Evolutionary conservation across 2,329 filamentous ascomycete genomes (phyloP).

Genomic region (Neodidymelliopsis sp.): DNA sequence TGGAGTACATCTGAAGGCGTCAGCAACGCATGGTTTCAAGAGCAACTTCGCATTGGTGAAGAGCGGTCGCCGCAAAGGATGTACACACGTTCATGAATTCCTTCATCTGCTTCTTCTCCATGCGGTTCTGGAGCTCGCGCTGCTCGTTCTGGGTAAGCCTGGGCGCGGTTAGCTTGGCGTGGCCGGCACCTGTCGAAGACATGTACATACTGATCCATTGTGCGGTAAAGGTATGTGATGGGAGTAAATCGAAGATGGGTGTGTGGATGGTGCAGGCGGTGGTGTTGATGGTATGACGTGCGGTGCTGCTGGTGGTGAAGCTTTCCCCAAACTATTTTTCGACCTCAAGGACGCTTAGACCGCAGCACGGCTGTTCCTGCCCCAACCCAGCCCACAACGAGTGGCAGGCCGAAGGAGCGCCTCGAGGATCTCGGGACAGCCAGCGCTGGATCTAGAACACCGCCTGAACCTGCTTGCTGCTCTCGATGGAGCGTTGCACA

Average conservation of each 20-base stretch:
- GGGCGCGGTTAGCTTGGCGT: constrained; percentile 25
- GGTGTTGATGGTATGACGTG: constrained; percentile 23
- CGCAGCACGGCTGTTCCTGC: constrained; percentile 8
- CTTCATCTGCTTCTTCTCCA: constrained; percentile 98
- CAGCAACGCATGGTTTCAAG: neutral
- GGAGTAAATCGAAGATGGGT: neutral
- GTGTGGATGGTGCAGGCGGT: constrained; percentile 1
- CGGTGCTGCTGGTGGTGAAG: constrained; percentile 8
- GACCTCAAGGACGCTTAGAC: neutral
- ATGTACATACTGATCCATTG: constrained; percentile 49
- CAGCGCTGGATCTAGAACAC: constrained; percentile 16
- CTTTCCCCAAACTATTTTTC: constrained; percentile 9
- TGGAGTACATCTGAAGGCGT: constrained; percentile 68
- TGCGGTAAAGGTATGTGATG: constrained; percentile 1
- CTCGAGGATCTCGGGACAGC: neutral
- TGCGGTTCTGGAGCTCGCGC: constrained; percentile 89
- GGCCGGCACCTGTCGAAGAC: neutral
- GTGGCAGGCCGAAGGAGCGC: constrained; percentile 9
- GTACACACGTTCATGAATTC: constrained; percentile 91
- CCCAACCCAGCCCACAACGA: neutral
- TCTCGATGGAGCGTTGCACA: constrained; percentile 20
- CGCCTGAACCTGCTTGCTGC: constrained; percentile 2
- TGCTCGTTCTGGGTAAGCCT: constrained; percentile 82
- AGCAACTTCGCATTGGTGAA: constrained; percentile 5
- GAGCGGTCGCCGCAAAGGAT: neutral